These are phyloP conservation scores for Metarhizium brunneum DNA, from an alignment of 2,329 filamentous ascomycete genomes.

Conservation along the genomic window DNA sequence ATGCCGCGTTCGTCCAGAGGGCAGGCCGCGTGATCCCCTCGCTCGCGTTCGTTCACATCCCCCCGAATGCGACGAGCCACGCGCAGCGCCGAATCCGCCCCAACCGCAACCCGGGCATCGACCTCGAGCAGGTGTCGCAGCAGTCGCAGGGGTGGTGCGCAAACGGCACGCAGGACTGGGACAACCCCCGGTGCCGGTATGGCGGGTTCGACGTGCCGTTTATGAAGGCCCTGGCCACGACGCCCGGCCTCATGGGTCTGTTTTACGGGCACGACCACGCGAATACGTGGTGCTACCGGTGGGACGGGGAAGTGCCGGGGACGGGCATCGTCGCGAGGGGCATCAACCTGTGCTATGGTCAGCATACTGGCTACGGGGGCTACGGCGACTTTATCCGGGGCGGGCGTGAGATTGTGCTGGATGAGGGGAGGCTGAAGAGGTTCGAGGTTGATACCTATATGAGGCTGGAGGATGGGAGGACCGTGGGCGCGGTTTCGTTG, in stretches of 20 bases:
- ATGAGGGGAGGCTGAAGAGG: slow-evolving; percentile 28
- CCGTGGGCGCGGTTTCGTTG: slow-evolving; percentile 38
- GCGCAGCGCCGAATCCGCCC: slow-evolving; percentile 18
- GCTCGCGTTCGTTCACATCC: slow-evolving; percentile 39
- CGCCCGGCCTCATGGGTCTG: slow-evolving; percentile 43
- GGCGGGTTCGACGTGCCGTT: slow-evolving; percentile 48
- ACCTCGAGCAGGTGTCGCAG: slow-evolving; percentile 30
- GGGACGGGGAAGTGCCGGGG: slow-evolving; percentile 27
- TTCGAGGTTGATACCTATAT: slow-evolving; percentile 48
- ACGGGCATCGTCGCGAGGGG: slow-evolving; percentile 30
- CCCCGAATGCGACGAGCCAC: slow-evolving; percentile 29
- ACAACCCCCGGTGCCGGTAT: slow-evolving; percentile 28
- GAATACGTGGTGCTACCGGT: slow-evolving; percentile 46
- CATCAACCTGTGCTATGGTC: slow-evolving; percentile 45
- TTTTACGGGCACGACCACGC: slow-evolving; percentile 60
- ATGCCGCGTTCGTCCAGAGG: slow-evolving; percentile 16
- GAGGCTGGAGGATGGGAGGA: slow-evolving; percentile 39
- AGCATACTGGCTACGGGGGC: slow-evolving; percentile 60
- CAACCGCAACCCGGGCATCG: slow-evolving; percentile 32
- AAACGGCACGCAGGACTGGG: slow-evolving; percentile 18
- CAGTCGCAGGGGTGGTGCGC: slow-evolving; percentile 35
- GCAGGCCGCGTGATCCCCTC: slow-evolving; percentile 30
- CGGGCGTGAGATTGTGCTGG: slow-evolving; percentile 42
- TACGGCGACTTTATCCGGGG: slow-evolving; percentile 57
- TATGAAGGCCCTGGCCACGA: slow-evolving; percentile 49